Conservation (phyloP, 2,329 filamentous ascomycete species). For the Parastagonospora avenae region DNA sequence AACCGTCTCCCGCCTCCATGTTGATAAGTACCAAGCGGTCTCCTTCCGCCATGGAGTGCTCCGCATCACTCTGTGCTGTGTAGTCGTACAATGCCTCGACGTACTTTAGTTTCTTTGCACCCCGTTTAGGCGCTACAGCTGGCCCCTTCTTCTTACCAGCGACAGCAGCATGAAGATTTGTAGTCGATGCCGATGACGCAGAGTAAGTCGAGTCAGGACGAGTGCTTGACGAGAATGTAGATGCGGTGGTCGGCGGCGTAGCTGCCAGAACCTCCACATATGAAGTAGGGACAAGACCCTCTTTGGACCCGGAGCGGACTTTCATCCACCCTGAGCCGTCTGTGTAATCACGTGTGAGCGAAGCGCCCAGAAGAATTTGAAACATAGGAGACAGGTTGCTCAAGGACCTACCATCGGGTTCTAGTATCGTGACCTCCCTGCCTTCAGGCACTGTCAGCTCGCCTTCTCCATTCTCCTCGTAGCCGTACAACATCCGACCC, state of each 20-base stretch:
- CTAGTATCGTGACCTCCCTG: conserved; percentile 75
- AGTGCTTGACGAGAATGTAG: conserved; percentile 42
- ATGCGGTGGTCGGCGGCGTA: conserved; percentile 45
- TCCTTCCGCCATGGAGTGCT: conserved; percentile 89
- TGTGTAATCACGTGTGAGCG: conserved; percentile 48
- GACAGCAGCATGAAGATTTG: conserved; percentile 49
- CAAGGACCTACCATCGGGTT: conserved; percentile 78
- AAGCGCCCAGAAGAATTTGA: conserved; percentile 16
- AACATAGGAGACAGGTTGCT: conserved; percentile 18
- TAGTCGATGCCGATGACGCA: conserved; percentile 75
- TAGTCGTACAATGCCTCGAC: conserved; percentile 95
- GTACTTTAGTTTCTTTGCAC: conserved; percentile 92
- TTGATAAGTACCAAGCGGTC: conserved; percentile 90
- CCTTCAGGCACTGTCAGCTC: conserved; percentile 83
- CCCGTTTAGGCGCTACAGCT: conserved; percentile 85
- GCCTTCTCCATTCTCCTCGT: conserved; percentile 78
- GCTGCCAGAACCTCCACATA: conserved; percentile 72
- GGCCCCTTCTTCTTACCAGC: conserved; percentile 82
- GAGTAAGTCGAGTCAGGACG: conserved; percentile 68
- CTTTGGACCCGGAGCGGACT: conserved; percentile 73
- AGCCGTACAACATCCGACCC: conserved; percentile 89
- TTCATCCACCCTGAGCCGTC: conserved; percentile 93
- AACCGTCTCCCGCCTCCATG: conserved; percentile 88
- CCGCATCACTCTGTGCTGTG: conserved; percentile 78
- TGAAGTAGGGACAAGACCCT: conserved; percentile 84